A percentile compares a stretch with the other conserved stretches of the same genome.
These are phyloP conservation scores for Calonectria pseudoreteaudii DNA, from an alignment of 2,329 filamentous ascomycete genomes.

Conservation along the genomic window DNA sequence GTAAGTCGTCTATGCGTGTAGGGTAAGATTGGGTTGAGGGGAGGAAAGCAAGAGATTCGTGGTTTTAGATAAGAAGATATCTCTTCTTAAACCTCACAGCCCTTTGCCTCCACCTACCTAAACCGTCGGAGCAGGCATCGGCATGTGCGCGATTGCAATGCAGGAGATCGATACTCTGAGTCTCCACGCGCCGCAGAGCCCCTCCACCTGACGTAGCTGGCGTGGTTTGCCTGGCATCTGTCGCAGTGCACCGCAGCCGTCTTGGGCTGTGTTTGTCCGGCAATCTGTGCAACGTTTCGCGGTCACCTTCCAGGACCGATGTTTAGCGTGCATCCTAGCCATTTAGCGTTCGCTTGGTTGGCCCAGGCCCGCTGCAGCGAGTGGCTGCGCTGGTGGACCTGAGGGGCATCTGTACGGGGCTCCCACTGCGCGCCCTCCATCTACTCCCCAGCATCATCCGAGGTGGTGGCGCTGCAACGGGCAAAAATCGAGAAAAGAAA, in stretches of 20 bases:
- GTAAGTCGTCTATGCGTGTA: neutral
- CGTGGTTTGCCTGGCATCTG: neutral
- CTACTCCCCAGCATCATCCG: neutral
- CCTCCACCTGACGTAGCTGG: neutral
- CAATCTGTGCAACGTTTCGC: slow-evolving; percentile 8
- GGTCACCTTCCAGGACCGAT: slow-evolving; percentile 11
- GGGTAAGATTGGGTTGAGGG: neutral
- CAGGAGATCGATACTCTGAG: neutral
- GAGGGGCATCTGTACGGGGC: neutral
- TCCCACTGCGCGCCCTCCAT: neutral
- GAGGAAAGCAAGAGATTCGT: neutral
- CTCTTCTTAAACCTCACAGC: slow-evolving; percentile 3
- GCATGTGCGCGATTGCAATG: slow-evolving; percentile 10
- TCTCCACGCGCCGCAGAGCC: slow-evolving; percentile 11
- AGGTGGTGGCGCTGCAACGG: neutral
- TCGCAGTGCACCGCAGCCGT: too few species aligned
- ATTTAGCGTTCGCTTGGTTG: neutral
- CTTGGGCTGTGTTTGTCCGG: neutral
- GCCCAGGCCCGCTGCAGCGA: neutral
- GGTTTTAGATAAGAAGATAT: slow-evolving; percentile 9
- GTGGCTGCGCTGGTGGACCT: neutral
- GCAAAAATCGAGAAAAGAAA: neutral
- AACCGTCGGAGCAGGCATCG: neutral
- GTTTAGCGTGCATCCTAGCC: neutral
- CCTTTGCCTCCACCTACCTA: slow-evolving; percentile 11